A percentile compares a stretch with the other conserved stretches of the same genome.
Evolutionary conservation across 2,329 filamentous ascomycete species (phyloP).

Genomic region (Cladobotryum mycophilum): DNA sequence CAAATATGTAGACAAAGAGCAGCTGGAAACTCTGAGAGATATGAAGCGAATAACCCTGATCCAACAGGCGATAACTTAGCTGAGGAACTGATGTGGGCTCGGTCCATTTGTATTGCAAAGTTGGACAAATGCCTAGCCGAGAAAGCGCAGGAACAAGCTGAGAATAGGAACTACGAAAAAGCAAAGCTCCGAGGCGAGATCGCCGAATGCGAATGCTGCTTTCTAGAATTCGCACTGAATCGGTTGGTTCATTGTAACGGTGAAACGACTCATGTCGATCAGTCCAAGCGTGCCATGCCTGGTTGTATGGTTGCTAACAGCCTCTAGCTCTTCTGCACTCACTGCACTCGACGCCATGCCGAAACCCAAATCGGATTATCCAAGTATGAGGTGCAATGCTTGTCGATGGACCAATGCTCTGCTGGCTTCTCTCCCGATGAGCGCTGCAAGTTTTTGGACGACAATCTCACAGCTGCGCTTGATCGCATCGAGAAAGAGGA

Average conservation of each 20-base stretch:
- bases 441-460: constrained; percentile 50
- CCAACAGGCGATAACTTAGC: constrained; percentile 11
- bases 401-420: constrained; percentile 61
- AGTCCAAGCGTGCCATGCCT: background rate
- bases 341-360: constrained; percentile 59
- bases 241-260: constrained; percentile 63
- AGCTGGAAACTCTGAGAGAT: too few species aligned
- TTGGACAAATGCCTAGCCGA: constrained; percentile 24
- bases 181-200: constrained; percentile 46
- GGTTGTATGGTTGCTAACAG: constrained; percentile 10
- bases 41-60: background rate
- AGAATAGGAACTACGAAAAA: constrained; percentile 34
- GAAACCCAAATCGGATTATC: constrained; percentile 62
- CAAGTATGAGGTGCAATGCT: constrained; percentile 64
- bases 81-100: constrained; percentile 17
- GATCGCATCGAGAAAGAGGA: constrained; percentile 66
- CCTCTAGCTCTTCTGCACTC: constrained; percentile 56
- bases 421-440: constrained; percentile 53
- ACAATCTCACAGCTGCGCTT: constrained; percentile 53
- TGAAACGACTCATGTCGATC: constrained; percentile 43
- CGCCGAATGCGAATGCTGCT: constrained; percentile 70
- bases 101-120: constrained; percentile 7
- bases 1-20: too few species aligned
- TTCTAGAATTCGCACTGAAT: constrained; percentile 57
- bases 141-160: constrained; percentile 22